Percentiles rank a stretch among this genome's conserved stretches.
Evolutionary conservation across 441 rosid species (phyloP).

Genomic region (Croton laevigatus): DNA sequence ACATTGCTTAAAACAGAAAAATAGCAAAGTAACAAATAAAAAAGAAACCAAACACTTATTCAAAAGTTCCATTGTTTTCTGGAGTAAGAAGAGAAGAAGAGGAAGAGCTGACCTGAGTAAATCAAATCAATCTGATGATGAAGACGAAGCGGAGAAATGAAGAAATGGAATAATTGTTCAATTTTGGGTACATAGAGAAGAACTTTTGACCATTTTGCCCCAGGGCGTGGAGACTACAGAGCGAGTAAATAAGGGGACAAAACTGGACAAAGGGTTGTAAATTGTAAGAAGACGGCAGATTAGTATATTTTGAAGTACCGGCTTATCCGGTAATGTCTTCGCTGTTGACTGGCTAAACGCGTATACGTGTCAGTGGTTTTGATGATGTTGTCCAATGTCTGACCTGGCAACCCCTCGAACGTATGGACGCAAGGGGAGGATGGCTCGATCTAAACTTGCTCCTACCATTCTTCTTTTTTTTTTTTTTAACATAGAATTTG

Average conservation of each 20-base stretch:
- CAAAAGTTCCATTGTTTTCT: constrained; percentile 19
- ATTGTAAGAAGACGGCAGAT: background rate
- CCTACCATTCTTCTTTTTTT: no score
- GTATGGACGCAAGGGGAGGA: background rate
- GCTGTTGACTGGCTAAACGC: background rate
- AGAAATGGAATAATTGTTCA: background rate
- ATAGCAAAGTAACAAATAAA: background rate
- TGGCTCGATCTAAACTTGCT: background rate
- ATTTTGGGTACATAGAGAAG: background rate
- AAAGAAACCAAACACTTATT: constrained; percentile 7
- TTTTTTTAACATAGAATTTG: no score
- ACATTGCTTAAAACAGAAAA: background rate
- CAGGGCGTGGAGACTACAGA: background rate
- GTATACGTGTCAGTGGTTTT: background rate
- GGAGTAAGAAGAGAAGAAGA: background rate
- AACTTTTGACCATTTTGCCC: constrained; percentile 15
- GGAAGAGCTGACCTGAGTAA: constrained; percentile 20
- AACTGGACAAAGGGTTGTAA: background rate
- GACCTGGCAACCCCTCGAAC: background rate
- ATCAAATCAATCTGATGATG: constrained; percentile 6
- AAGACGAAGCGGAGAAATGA: background rate
- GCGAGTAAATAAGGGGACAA: background rate
- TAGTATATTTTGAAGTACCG: background rate
- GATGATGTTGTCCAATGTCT: background rate
- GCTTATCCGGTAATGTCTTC: background rate